phyloP scores from a whole-genome alignment of 352 stramenopile species.

The Phytophthora fragariae region DNA sequence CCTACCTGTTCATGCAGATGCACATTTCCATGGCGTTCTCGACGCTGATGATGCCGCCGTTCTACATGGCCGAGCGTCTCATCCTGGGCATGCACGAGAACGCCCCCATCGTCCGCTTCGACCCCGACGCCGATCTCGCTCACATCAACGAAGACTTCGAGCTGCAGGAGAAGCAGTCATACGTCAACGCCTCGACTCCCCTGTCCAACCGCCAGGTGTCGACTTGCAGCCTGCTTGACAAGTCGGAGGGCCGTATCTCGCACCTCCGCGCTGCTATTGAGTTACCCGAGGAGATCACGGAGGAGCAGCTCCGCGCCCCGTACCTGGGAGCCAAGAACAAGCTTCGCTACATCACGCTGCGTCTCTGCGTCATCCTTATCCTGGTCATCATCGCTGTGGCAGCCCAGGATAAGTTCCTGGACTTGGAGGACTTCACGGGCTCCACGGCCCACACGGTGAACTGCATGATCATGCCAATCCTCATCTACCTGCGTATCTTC shows the following conservation, averaged over 20 bases:
- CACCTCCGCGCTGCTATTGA: constrained; percentile 25
- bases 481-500: constrained; percentile 37
- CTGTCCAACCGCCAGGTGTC: constrained; percentile 28
- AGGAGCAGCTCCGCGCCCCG: constrained; percentile 37
- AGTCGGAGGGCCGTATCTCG: constrained; percentile 31
- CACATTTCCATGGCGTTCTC: constrained; percentile 35
- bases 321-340: constrained; percentile 52
- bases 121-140: constrained; percentile 19
- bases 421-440: constrained; percentile 41
- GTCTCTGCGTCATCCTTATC: constrained; percentile 41
- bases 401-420: constrained; percentile 55
- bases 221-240: constrained; percentile 27
- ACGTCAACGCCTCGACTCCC: constrained; percentile 31
- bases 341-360: constrained; percentile 51
- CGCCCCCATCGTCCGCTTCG: constrained; percentile 25
- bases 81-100: constrained; percentile 36
- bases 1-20: constrained; percentile 38
- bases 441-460: constrained; percentile 36
- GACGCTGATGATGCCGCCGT: constrained; percentile 29
- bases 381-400: constrained; percentile 57
- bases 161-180: constrained; percentile 36
- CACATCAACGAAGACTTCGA: constrained; percentile 31
- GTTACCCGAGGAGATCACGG: constrained; percentile 37
- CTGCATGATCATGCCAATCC: constrained; percentile 38
- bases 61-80: constrained; percentile 39